Evolutionary conservation across 768 basidiomycete species (phyloP).

Genomic region (Mycena floridula): DNA sequence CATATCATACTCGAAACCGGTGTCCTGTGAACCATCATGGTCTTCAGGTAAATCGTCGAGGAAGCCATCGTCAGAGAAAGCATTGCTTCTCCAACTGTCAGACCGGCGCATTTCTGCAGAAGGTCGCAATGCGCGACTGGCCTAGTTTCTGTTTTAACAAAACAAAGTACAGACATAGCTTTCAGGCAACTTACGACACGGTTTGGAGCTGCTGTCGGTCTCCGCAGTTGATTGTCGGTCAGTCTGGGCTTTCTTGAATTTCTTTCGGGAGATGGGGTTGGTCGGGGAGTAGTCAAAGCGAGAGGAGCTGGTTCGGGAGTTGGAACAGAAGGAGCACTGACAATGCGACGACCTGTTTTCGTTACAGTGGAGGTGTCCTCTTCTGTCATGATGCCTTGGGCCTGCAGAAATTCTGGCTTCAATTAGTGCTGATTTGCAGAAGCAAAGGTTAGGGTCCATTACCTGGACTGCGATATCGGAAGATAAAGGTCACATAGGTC

Average conservation of each 20-base stretch:
- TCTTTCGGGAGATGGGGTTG: not conserved
- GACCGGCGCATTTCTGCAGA: slow-evolving; percentile 18
- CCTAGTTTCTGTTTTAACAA: not conserved
- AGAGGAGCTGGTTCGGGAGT: slow-evolving; percentile 1
- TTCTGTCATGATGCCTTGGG: slow-evolving; percentile 43
- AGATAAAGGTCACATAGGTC: slow-evolving; percentile 62
- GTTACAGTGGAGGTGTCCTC: slow-evolving; percentile 18
- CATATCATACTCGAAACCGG: no score
- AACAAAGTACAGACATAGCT: not conserved
- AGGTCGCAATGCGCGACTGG: slow-evolving; percentile 11
- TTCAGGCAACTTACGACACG: not conserved
- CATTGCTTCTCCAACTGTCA: slow-evolving; percentile 15
- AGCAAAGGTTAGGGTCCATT: slow-evolving; percentile 5
- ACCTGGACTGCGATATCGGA: slow-evolving; percentile 58
- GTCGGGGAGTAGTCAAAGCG: slow-evolving; percentile 2
- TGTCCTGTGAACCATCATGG: no score
- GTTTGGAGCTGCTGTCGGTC: not conserved
- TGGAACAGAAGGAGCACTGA: slow-evolving; percentile 29
- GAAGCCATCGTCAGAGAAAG: slow-evolving; percentile 1
- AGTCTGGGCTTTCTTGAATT: not conserved
- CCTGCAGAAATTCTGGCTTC: slow-evolving; percentile 35
- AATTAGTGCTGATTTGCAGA: not conserved
- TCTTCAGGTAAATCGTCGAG: not conserved
- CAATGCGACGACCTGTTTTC: slow-evolving; percentile 28
- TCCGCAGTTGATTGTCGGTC: not conserved